These are phyloP conservation scores for Hippophae tibetana DNA, from an alignment of 306 rosid species.

Conservation along the genomic window DNA sequence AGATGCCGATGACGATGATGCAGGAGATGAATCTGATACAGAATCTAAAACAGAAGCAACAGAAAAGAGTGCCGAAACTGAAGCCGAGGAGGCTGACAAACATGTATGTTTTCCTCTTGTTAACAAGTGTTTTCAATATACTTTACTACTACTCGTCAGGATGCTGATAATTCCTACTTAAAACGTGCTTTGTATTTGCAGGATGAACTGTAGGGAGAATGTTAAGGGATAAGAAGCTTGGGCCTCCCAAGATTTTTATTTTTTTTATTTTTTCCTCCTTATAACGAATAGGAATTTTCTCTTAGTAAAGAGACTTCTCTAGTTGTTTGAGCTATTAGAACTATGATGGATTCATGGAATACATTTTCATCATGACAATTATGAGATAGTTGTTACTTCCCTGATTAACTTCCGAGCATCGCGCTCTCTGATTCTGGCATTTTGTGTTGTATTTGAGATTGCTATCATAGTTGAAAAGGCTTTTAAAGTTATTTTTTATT, in stretches of 20 bases:
- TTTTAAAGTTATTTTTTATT: too few species aligned
- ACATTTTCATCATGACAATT: conserved; percentile 18
- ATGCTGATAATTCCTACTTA: not conserved
- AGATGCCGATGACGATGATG: conserved; percentile 35
- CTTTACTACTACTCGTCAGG: not conserved
- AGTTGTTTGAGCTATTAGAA: conserved; percentile 41
- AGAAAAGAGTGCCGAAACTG: conserved; percentile 18
- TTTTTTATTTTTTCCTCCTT: not conserved
- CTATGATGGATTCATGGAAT: conserved; percentile 14
- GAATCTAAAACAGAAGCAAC: conserved; percentile 20
- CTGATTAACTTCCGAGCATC: too few species aligned
- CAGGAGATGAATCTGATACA: conserved; percentile 39
- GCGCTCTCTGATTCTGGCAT: too few species aligned
- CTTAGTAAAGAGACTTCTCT: conserved; percentile 23
- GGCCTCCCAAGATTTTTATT: conserved; percentile 8
- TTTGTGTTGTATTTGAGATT: too few species aligned
- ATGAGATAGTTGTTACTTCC: conserved; percentile 3
- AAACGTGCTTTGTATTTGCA: conserved; percentile 23
- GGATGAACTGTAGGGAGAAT: conserved; percentile 74
- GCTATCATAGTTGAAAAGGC: too few species aligned
- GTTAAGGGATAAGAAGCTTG: conserved; percentile 19
- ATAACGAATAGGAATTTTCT: conserved; percentile 32
- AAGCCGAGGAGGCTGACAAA: conserved; percentile 39
- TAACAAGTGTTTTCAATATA: not conserved
- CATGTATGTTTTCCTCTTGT: conserved; percentile 22